Conservation (phyloP, 352 stramenopile species). For the Phytophthora macrochlamydospora region DNA sequence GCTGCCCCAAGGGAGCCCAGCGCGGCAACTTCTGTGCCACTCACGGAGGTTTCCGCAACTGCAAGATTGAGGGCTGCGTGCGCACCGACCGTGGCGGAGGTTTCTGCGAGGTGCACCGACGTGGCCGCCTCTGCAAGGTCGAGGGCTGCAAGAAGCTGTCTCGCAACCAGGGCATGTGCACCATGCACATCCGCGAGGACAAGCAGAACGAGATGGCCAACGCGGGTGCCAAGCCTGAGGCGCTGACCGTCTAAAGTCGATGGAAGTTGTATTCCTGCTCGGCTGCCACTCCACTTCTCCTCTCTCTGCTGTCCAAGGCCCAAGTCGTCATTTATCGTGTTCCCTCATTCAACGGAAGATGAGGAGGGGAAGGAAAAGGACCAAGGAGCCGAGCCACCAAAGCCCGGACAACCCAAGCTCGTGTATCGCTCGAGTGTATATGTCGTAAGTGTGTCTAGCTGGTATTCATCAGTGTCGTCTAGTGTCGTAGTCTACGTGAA, state of each 20-base stretch:
- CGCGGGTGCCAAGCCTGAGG: constrained; percentile 5
- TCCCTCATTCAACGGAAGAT: constrained; percentile 45
- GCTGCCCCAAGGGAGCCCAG: constrained; percentile 82
- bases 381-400: constrained; percentile 5
- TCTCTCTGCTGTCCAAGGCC: constrained; percentile 21
- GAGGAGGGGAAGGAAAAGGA: constrained; percentile 27
- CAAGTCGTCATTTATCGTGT: constrained; percentile 9
- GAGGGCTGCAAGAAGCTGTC: constrained; percentile 89
- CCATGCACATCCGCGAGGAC: constrained; percentile 89
- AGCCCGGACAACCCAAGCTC: constrained; percentile 12
- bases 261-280: constrained; percentile 1
- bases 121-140: constrained; percentile 80
- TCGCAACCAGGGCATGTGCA: constrained; percentile 89
- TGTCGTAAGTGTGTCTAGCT: constrained; percentile 32
- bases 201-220: constrained; percentile 53
- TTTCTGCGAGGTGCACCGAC: constrained; percentile 87
- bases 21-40: constrained; percentile 87
- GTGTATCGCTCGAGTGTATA: constrained; percentile 23
- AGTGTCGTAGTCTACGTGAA: constrained; percentile 28
- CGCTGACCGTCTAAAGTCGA: constrained; percentile 19
- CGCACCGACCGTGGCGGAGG: constrained; percentile 82
- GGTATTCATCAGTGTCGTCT: constrained; percentile 32
- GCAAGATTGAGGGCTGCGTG: constrained; percentile 84
- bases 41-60: constrained; percentile 87
- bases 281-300: constrained; percentile 17